Evolutionary conservation across 305 asterid species (phyloP), one percentile per base, ranked within the genome.

Genomic region (Fraxinus angustifolia): DNA sequence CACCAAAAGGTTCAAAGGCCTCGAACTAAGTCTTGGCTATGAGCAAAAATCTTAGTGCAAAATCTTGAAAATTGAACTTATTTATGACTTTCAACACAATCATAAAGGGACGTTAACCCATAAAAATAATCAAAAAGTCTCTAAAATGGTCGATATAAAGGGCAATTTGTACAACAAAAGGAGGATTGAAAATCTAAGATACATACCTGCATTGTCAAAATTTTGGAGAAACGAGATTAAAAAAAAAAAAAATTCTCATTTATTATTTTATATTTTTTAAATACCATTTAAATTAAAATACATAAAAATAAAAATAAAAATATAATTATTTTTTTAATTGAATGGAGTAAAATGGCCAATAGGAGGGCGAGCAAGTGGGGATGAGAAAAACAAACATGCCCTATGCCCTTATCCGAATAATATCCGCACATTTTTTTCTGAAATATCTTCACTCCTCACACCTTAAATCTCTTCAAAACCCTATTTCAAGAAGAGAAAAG

Each of bases 361-460:
- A 19, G 33, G 26, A 21, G 0, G 30, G 26, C 8, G 14, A 30
- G 71, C 71, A 60, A 21, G 60, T 38, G 33, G 62, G 14, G 17
- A 50, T 56, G 50, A 58, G 65, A 42, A 60, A 81, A 10, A 77
- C 81, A 81, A 81, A 81, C 87, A 78, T 2, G 82, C 30, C 87
- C 73, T 73, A 16, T 8, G 53, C 58, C 30, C 87, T 85, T 79
- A 82, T 82, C 88, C 50, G 23, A 17, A 17, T 19, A 12, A 38
- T 67, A 38, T 30, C 8, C 7, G n/a, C 53, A 79, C 38, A 74
- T 50, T 50, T 50, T 50, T 4, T 50, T 23, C 60, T 16, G 5
- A 45, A 45, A 45, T 45, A 45, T 45, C 56, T 45, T 0, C 16
- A 3, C 17, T 40, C 48, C 2, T n/a, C 71, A 62, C 23, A 58